These are phyloP conservation scores for Paraphaeosphaeria sporulosa DNA, from an alignment of 2,329 filamentous ascomycete genomes.

Conservation along the genomic window DNA sequence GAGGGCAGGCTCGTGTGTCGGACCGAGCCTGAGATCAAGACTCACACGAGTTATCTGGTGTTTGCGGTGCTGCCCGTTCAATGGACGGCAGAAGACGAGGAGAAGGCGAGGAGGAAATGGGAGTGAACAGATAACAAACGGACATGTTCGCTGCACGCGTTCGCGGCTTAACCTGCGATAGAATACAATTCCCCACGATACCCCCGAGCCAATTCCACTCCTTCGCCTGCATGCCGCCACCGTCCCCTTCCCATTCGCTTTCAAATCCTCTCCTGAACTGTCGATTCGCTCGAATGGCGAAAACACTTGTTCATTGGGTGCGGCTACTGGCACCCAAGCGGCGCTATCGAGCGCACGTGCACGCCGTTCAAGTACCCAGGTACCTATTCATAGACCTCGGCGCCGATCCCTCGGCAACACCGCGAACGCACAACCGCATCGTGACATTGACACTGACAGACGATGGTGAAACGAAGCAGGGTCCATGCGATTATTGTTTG, in stretches of 20 bases:
- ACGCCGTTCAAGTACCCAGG: not conserved
- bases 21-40: conserved; percentile 88
- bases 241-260: not conserved
- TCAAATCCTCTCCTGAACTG: not conserved
- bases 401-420: not conserved
- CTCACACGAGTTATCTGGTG: conserved; percentile 94
- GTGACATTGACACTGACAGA: not conserved
- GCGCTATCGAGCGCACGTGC: conserved; percentile 11
- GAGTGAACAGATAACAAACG: conserved; percentile 6
- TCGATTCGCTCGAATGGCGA: not conserved
- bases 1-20: conserved; percentile 81
- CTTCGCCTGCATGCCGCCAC: not conserved
- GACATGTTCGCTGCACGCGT: not conserved
- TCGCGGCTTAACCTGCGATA: not conserved
- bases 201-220: not conserved
- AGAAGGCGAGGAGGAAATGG: conserved; percentile 61
- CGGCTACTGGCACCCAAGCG: not conserved
- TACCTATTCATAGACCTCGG: conserved; percentile 5
- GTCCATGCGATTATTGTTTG: not conserved
- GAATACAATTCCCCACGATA: not conserved
- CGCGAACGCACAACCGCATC: not conserved
- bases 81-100: conserved; percentile 86
- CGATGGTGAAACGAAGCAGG: not conserved
- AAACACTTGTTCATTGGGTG: not conserved
- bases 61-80: conserved; percentile 89